Conservation (phyloP, 805 yeast genomes). For the Candida arabinofermentans region DNA sequence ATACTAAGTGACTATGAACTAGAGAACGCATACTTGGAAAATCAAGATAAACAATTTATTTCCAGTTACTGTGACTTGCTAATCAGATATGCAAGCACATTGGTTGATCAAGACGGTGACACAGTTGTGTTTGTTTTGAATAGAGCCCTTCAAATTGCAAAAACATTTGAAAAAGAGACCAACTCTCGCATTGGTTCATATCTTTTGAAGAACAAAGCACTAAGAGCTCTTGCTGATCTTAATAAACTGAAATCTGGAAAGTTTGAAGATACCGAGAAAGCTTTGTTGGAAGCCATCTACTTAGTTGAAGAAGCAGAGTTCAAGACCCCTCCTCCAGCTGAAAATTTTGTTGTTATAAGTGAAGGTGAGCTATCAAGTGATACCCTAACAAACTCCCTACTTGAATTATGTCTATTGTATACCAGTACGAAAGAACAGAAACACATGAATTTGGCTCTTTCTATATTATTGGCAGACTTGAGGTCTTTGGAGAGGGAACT, state of each 20-base stretch:
- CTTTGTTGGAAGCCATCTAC: conserved; percentile 27
- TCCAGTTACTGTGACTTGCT: conserved; percentile 35
- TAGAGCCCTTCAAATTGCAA: conserved; percentile 29
- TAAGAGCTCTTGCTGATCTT: conserved; percentile 35
- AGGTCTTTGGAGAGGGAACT: conserved; percentile 29
- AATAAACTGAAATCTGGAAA: conserved; percentile 17
- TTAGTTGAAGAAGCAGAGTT: conserved; percentile 15
- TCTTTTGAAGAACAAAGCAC: conserved; percentile 29
- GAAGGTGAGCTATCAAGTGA: conserved; percentile 17
- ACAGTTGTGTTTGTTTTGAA: conserved; percentile 25
- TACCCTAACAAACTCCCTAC: conserved; percentile 23
- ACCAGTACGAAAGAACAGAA: conserved; percentile 20
- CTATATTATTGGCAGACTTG: conserved; percentile 33
- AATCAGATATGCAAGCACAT: conserved; percentile 35
- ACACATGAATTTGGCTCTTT: conserved; percentile 27
- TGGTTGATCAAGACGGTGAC: conserved; percentile 20
- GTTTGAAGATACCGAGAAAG: conserved; percentile 24
- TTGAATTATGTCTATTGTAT: conserved; percentile 30
- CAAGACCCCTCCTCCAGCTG: neutral
- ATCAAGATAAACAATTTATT: conserved; percentile 31
- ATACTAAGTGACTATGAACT: conserved; percentile 18
- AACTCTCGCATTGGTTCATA: conserved; percentile 24
- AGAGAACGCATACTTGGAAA: conserved; percentile 24
- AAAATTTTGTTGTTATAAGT: conserved; percentile 23
- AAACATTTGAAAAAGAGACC: conserved; percentile 23